Evolutionary conservation across 352 stramenopile species (phyloP).

Genomic region (Plasmopara halstedii): DNA sequence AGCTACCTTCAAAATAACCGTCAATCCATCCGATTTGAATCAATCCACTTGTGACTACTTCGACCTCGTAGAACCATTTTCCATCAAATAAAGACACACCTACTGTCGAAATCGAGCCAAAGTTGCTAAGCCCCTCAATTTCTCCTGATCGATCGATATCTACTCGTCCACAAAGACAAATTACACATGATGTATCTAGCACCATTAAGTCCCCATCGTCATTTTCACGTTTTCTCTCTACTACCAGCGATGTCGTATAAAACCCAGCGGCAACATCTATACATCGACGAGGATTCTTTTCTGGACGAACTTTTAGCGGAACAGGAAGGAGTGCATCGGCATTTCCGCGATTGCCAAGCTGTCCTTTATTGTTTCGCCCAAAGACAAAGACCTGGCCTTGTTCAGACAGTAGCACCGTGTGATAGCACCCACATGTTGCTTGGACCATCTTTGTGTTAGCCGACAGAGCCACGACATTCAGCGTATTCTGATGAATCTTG

Average conservation of each 20-base stretch:
- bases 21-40: slow-evolving; percentile 93
- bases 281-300: slow-evolving; percentile 69
- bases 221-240: slow-evolving; percentile 78
- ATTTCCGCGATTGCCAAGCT: slow-evolving; percentile 79
- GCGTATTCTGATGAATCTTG: slow-evolving; percentile 77
- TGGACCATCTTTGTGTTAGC: slow-evolving; percentile 62
- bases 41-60: slow-evolving; percentile 83
- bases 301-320: slow-evolving; percentile 70
- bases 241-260: slow-evolving; percentile 82
- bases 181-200: slow-evolving; percentile 56
- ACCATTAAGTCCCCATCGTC: slow-evolving; percentile 55
- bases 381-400: slow-evolving; percentile 82
- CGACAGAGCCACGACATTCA: slow-evolving; percentile 60
- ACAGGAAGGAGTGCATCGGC: slow-evolving; percentile 76
- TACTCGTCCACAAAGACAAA: slow-evolving; percentile 68
- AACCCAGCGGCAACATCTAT: slow-evolving; percentile 81
- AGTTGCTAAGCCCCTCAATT: slow-evolving; percentile 85
- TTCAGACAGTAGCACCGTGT: slow-evolving; percentile 78
- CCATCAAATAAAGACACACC: slow-evolving; percentile 67
- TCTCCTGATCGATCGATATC: slow-evolving; percentile 83
- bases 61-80: slow-evolving; percentile 93
- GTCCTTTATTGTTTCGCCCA: slow-evolving; percentile 84
- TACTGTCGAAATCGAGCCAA: slow-evolving; percentile 75
- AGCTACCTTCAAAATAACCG: slow-evolving; percentile 85
- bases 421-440: slow-evolving; percentile 80